phyloP scores from a whole-genome alignment of 176 grass and related monocot species.

The Poa pratensis region DNA sequence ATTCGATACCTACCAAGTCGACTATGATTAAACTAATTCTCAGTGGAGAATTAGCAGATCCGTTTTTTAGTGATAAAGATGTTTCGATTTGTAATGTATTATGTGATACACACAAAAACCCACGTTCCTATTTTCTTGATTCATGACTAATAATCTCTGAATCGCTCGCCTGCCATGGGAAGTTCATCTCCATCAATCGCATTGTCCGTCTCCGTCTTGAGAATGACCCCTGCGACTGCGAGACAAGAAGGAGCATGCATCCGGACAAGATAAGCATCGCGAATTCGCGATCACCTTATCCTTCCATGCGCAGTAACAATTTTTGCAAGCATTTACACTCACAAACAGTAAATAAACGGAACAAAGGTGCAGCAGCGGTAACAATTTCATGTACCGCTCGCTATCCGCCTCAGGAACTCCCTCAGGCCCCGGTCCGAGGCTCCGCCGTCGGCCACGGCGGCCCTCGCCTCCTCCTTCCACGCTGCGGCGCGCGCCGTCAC shows the following conservation, averaged over 20 bases:
- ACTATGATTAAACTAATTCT: too few species aligned
- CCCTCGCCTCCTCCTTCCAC: slow-evolving; percentile 52
- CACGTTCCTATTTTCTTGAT: too few species aligned
- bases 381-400: background rate
- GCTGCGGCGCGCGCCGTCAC: slow-evolving; percentile 36
- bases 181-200: background rate
- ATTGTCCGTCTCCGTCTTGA: background rate
- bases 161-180: background rate
- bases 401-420: slow-evolving; percentile 39
- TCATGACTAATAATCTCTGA: too few species aligned
- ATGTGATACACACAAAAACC: too few species aligned
- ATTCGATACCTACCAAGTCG: too few species aligned
- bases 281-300: background rate
- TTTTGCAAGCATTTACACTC: background rate
- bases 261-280: background rate
- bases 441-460: slow-evolving; percentile 37
- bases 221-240: background rate
- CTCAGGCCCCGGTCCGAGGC: slow-evolving; percentile 39
- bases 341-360: too few species aligned
- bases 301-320: slow-evolving; percentile 4
- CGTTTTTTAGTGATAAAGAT: too few species aligned
- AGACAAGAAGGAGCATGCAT: background rate
- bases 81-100: too few species aligned
- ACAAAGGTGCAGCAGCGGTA: background rate
- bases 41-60: too few species aligned